phyloP scores from a whole-genome alignment of 2,329 filamentous ascomycete species.

The Pestalotiopsis fici region DNA sequence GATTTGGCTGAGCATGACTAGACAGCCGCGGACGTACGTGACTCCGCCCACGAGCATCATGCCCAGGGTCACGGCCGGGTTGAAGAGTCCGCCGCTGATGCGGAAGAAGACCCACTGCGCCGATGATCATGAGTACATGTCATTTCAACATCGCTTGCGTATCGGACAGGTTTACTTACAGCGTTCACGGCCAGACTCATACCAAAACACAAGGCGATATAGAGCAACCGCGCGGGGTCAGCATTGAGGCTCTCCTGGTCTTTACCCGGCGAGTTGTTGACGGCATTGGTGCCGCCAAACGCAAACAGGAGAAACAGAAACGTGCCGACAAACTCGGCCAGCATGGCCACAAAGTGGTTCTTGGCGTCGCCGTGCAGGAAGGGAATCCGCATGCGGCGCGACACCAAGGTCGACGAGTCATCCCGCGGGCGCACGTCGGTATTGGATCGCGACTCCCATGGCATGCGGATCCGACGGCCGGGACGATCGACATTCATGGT shows the following conservation, averaged over 20 bases:
- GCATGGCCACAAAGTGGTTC: constrained; percentile 13
- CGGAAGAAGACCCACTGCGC: constrained; percentile 36
- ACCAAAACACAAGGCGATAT: constrained; percentile 29
- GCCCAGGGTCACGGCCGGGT: constrained; percentile 15
- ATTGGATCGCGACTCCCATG: constrained; percentile 1
- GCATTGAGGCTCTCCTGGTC: constrained; percentile 2
- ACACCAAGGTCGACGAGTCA: background rate
- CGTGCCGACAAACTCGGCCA: constrained; percentile 39
- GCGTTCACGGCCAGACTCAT: constrained; percentile 34
- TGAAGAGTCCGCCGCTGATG: constrained; percentile 25
- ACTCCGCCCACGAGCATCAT: constrained; percentile 10
- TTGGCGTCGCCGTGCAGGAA: background rate
- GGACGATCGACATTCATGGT: constrained; percentile 12
- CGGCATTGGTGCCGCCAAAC: constrained; percentile 37
- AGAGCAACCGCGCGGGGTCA: constrained; percentile 20
- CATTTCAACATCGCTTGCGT: background rate
- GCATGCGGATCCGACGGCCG: constrained; percentile 5
- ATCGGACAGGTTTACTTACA: too few relatives aligned
- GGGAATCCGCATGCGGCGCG: background rate
- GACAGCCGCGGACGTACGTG: background rate
- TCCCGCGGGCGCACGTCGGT: background rate
- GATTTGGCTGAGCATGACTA: constrained; percentile 8
- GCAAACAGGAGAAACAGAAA: constrained; percentile 45
- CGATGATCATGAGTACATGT: background rate
- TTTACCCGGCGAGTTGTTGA: constrained; percentile 4